phyloP scores from a whole-genome alignment of 202 grass and related monocot species.

The Dendrocalamus latiflorus region DNA sequence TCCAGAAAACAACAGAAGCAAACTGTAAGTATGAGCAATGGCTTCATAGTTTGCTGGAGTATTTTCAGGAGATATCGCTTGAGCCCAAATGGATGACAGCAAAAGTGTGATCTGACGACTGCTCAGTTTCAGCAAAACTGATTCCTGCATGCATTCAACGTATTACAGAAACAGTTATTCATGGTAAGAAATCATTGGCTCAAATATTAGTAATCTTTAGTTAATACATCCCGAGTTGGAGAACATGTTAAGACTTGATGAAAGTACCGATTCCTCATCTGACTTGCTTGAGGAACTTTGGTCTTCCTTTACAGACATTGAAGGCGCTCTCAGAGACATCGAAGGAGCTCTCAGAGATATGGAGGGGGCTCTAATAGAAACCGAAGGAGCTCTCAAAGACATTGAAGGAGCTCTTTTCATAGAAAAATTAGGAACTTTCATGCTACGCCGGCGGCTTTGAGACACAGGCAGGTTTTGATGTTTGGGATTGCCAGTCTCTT shows the following conservation, averaged over 20 bases:
- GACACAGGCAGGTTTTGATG: constrained; percentile 47
- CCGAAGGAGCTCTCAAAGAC: constrained; percentile 38
- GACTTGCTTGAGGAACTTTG: constrained; percentile 40
- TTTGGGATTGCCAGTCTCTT: constrained; percentile 48
- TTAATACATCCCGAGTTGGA: constrained; percentile 17
- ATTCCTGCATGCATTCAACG: constrained; percentile 66
- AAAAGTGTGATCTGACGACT: constrained; percentile 84
- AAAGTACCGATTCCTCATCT: constrained; percentile 58
- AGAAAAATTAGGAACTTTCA: constrained; percentile 52
- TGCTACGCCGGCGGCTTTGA: constrained; percentile 55
- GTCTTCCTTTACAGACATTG: constrained; percentile 53
- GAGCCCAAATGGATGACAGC: constrained; percentile 93
- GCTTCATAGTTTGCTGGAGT: constrained; percentile 93
- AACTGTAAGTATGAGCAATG: constrained; percentile 94
- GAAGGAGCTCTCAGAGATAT: constrained; percentile 33
- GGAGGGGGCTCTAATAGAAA: constrained; percentile 38
- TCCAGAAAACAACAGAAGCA: constrained; percentile 84
- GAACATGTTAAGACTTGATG: constrained; percentile 27
- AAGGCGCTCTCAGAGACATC: constrained; percentile 41
- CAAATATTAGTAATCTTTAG: constrained; percentile 26
- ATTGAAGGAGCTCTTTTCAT: constrained; percentile 47
- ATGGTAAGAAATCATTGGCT: constrained; percentile 31
- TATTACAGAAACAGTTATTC: constrained; percentile 32
- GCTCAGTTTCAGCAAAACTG: constrained; percentile 67
- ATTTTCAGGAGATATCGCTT: constrained; percentile 75